Evolutionary conservation across 257 asterid genomes (phyloP).

Genomic region (Nicotiana tomentosiformis): DNA sequence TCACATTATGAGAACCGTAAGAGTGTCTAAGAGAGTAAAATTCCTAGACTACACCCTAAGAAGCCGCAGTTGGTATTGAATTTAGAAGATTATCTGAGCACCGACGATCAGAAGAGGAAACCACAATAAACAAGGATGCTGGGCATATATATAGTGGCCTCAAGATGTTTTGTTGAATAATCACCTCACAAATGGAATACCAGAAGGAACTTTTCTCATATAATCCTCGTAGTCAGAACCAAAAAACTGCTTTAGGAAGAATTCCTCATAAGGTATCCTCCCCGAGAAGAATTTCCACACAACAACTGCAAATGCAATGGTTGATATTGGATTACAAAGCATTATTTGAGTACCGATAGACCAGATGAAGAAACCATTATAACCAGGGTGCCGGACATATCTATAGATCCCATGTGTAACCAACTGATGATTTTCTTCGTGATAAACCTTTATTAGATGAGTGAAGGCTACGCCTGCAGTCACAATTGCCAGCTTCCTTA

Average conservation of each 20-base stretch:
- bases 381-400: conserved; percentile 74
- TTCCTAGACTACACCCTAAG: background rate
- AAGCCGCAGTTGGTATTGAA: background rate
- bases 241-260: conserved; percentile 71
- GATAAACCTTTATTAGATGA: conserved; percentile 63
- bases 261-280: conserved; percentile 83
- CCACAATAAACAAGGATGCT: background rate
- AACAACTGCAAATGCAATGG: conserved; percentile 49
- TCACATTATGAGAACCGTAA: background rate
- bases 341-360: conserved; percentile 40
- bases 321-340: conserved; percentile 79
- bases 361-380: conserved; percentile 47
- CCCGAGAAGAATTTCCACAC: conserved; percentile 70
- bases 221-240: conserved; percentile 65
- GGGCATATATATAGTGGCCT: background rate
- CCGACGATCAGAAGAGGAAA: background rate
- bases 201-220: conserved; percentile 53
- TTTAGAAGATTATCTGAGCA: background rate
- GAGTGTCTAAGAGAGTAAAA: background rate
- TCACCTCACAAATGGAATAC: conserved; percentile 73
- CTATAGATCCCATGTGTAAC: conserved; percentile 66
- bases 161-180: background rate
- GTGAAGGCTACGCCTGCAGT: conserved; percentile 88
- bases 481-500: conserved; percentile 73
- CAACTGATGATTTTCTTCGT: conserved; percentile 62